Conservation (phyloP, 2,329 filamentous ascomycete species). For the Stachybotrys chartarum region DNA sequence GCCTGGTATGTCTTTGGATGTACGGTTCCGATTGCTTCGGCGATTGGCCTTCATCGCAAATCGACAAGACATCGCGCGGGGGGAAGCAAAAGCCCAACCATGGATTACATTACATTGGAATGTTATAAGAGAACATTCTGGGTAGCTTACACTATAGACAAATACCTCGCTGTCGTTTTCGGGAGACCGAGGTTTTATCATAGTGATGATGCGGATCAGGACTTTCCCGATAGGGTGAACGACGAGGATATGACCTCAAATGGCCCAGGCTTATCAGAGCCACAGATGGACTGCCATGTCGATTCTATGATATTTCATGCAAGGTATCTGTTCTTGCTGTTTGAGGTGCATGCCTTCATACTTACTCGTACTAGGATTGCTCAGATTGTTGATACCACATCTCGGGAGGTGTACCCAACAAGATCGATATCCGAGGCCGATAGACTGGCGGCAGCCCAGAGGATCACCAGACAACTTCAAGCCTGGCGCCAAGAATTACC, state of each 20-base stretch:
- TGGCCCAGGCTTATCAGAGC: constrained; percentile 21
- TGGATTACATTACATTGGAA: constrained; percentile 37
- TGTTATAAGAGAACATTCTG: constrained; percentile 51
- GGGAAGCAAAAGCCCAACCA: neutral
- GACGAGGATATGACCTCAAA: constrained; percentile 46
- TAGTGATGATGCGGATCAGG: constrained; percentile 56
- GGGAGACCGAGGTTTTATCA: constrained; percentile 52
- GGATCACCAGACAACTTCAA: constrained; percentile 26
- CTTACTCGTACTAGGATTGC: constrained; percentile 15
- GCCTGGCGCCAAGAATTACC: constrained; percentile 30
- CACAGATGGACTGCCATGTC: constrained; percentile 36
- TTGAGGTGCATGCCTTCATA: too few species aligned
- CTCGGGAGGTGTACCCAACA: constrained; percentile 28
- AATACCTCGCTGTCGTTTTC: constrained; percentile 55
- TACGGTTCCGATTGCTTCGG: constrained; percentile 11
- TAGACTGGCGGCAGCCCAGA: constrained; percentile 26
- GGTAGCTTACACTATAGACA: constrained; percentile 54
- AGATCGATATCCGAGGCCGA: constrained; percentile 21
- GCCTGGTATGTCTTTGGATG: constrained; percentile 16
- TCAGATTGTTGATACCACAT: constrained; percentile 27
- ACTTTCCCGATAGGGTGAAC: constrained; percentile 45
- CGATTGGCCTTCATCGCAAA: constrained; percentile 12
- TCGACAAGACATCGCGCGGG: constrained; percentile 3
- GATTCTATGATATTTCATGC: constrained; percentile 37
- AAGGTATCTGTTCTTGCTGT: constrained; percentile 12